Conservation (phyloP, 2,329 filamentous ascomycete genomes). For the Fusarium foetens region DNA sequence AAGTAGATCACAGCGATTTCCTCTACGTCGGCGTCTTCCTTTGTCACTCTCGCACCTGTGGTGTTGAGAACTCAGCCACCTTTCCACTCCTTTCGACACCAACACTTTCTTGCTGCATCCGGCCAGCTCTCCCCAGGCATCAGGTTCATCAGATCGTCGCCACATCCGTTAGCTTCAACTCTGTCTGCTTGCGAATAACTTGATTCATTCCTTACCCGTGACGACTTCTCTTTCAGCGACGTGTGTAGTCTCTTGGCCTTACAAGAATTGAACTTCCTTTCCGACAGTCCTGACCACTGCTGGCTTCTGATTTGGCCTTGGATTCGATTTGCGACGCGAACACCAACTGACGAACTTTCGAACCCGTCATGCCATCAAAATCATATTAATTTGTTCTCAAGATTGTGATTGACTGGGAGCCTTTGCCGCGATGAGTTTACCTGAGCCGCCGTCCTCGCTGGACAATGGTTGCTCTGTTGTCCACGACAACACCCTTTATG, state of each 20-base stretch:
- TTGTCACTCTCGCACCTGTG: constrained; percentile 41
- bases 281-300: constrained; percentile 1
- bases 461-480: constrained; percentile 84
- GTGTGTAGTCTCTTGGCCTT: constrained; percentile 4
- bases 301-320: constrained; percentile 12
- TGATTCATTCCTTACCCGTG: constrained; percentile 28
- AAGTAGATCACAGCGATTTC: constrained; percentile 5
- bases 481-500: constrained; percentile 84
- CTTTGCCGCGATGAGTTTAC: constrained; percentile 70
- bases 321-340: constrained; percentile 30
- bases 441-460: constrained; percentile 75
- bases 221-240: constrained; percentile 26
- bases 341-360: constrained; percentile 8
- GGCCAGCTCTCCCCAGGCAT: constrained; percentile 39
- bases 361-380: constrained; percentile 44
- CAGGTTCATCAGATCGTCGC: constrained; percentile 24
- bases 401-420: constrained; percentile 20
- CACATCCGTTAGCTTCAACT: constrained; percentile 33
- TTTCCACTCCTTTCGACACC: constrained; percentile 35
- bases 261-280: constrained; percentile 11
- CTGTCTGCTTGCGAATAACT: constrained; percentile 32
- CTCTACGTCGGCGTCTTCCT: constrained; percentile 11
- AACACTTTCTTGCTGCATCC: constrained; percentile 38
- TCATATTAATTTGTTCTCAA: constrained; percentile 22
- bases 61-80: constrained; percentile 42